Conservation (phyloP, 371 early-diverging fungal species). For the Mortierella sp. region DNA sequence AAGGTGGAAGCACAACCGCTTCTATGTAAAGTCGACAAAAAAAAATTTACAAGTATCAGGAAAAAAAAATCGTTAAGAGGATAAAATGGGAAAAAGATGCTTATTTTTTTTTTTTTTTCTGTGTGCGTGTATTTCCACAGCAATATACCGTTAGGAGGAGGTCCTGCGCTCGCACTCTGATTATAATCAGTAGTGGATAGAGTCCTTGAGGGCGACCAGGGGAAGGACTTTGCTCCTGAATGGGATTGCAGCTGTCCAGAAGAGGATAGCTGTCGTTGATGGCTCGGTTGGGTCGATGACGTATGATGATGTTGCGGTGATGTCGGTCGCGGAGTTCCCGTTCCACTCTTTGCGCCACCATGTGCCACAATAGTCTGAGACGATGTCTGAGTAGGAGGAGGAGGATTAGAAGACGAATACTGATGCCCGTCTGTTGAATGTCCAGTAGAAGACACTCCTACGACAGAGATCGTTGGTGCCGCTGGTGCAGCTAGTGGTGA, state of each 20-base stretch:
- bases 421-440: conserved; percentile 1
- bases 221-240: conserved; percentile 1
- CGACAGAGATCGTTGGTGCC: conserved; percentile 5
- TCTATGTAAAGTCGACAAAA: conserved; percentile 10
- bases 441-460: background rate
- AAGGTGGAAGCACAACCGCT: conserved; percentile 29
- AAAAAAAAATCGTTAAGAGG: background rate
- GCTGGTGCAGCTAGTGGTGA: too few species aligned
- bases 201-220: conserved; percentile 24
- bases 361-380: too few species aligned
- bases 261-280: conserved; percentile 7
- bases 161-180: conserved; percentile 1
- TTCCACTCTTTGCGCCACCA: conserved; percentile 24
- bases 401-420: background rate
- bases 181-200: conserved; percentile 10
- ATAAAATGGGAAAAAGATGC: too few species aligned
- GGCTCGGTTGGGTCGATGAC: conserved; percentile 4
- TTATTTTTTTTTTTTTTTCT: background rate
- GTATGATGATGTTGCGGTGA: conserved; percentile 26
- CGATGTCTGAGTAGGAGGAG: background rate
- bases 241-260: background rate
- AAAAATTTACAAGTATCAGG: background rate
- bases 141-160: conserved; percentile 24
- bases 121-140: too few species aligned
- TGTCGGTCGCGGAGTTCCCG: conserved; percentile 19